Conservation (phyloP, 306 rosid genomes). For the Corylus americana region DNA sequence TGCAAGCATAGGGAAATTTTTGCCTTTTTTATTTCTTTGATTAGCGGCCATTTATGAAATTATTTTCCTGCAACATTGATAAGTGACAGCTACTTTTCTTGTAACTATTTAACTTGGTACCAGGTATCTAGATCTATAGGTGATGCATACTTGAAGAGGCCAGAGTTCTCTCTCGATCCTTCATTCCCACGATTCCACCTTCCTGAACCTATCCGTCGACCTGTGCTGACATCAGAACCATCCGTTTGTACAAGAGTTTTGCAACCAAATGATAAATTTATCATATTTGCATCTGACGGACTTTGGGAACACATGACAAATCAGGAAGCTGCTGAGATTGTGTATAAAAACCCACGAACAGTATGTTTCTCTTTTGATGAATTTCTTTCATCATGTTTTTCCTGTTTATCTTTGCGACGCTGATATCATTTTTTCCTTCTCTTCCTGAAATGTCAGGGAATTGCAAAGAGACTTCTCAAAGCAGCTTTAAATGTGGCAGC, state of each 20-base stretch:
- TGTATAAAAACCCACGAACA: conserved; percentile 56
- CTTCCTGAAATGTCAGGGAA: conserved; percentile 53
- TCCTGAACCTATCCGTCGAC: conserved; percentile 63
- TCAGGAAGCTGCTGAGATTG: conserved; percentile 80
- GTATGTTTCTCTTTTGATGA: conserved; percentile 38
- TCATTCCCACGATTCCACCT: conserved; percentile 77
- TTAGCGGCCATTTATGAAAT: not conserved
- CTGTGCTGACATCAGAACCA: conserved; percentile 86
- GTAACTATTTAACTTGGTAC: conserved; percentile 26
- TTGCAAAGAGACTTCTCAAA: conserved; percentile 66
- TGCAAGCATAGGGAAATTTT: not conserved
- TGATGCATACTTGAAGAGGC: conserved; percentile 83
- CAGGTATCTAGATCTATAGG: conserved; percentile 95
- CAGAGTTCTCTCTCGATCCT: conserved; percentile 81
- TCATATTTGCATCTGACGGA: conserved; percentile 90
- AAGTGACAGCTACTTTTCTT: conserved; percentile 10
- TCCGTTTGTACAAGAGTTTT: conserved; percentile 59
- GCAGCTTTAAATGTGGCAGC: conserved; percentile 72
- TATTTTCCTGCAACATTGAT: conserved; percentile 10
- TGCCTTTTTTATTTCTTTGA: not conserved
- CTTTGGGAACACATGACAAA: conserved; percentile 88
- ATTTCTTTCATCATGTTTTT: not conserved
- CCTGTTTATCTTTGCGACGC: not conserved
- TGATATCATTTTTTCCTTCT: not conserved
- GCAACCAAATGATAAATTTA: conserved; percentile 63